These are phyloP conservation scores for Apiospora rasikravindrae DNA, from an alignment of 2,329 filamentous ascomycete species.

Conservation along the genomic window DNA sequence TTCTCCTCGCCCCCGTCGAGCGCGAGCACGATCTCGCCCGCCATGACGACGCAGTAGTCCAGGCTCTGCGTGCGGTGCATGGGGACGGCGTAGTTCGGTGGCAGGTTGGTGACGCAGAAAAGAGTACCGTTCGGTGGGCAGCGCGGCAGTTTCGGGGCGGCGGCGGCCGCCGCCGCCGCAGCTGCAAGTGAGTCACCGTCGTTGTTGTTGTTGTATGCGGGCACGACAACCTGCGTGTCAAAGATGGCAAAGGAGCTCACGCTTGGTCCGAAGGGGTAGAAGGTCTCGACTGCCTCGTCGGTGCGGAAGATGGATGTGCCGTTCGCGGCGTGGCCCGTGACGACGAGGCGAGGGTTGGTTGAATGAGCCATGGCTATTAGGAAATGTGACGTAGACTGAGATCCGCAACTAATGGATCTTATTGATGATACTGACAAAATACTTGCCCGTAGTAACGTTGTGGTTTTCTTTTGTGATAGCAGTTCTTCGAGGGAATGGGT, in stretches of 20 bases:
- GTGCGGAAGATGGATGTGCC: constrained; percentile 40
- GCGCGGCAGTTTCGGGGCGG: constrained; percentile 35
- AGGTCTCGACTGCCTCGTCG: constrained; percentile 34
- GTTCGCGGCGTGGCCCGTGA: constrained; percentile 36
- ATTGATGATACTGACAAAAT: too few relatives aligned
- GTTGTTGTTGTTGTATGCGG: constrained; percentile 39
- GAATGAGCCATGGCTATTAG: neutral
- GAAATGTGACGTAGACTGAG: neutral
- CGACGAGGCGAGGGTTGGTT: constrained; percentile 35
- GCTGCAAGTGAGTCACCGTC: neutral
- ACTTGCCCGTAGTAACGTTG: too few relatives aligned
- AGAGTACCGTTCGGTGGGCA: constrained; percentile 42
- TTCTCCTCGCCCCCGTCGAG: constrained; percentile 57
- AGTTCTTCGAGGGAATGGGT: neutral
- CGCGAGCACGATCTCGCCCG: constrained; percentile 57
- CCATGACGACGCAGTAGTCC: constrained; percentile 60
- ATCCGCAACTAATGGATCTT: too few relatives aligned
- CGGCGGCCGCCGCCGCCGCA: neutral
- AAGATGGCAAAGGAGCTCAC: constrained; percentile 38
- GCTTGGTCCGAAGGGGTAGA: constrained; percentile 40
- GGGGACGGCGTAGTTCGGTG: constrained; percentile 37
- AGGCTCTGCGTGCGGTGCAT: constrained; percentile 61
- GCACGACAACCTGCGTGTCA: constrained; percentile 37
- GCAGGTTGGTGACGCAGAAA: constrained; percentile 42
- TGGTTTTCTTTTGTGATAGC: neutral